Base-by-base conservation (phyloP, 2,329 filamentous ascomycete genomes). In the Penicillium vulpinum region DNA sequence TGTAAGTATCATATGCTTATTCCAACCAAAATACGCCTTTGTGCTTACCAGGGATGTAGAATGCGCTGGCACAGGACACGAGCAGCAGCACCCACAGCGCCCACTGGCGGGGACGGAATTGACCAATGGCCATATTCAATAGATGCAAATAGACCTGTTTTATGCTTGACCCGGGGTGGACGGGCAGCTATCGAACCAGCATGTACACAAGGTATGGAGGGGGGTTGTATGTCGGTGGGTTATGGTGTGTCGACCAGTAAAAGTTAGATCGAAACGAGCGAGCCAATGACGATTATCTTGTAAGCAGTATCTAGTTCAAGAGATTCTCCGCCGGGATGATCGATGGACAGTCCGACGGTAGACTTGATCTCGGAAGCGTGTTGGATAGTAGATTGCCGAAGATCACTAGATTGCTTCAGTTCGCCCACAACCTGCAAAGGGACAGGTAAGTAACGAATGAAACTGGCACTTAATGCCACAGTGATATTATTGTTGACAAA, bases 21-120 rank as follows among this genome's bases (percentile, higher is more conserved):
- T 39, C 22, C 16, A 21, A 35, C 10, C 24, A 46, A 18, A 43
- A 18, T 13, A 15, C 44, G 9, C 18, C 44, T 47, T 46, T 35
- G 35, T 57, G 59, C 79, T 67, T 82, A 93, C 91, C 91, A 67
- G 91, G 91, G 66, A 96, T 89, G 73, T 95, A 96, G 74, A 95
- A 95, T 36, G 88, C 89, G 51, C 86, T 79, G 18, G 79, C 77
- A 56, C 80, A 78, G 31, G 81, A 81, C 54, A 83, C 62, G 9
- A 65, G 48, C 24, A 63, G 40, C 8, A 66, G 54, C 35, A 58
- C 10, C 51, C 58, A 58, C 18, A 70, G 45, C 15, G 58, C 55
- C 70, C 67, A 73, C 48, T 50, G 58, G 44, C 39, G 56, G 29
- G 51, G 59, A 51, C 50, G 35, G 31, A 59, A 52, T 35, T 60